phyloP scores from a whole-genome alignment of 495 filamentous ascomycete genomes.

The Opeltia flavorubescens region DNA sequence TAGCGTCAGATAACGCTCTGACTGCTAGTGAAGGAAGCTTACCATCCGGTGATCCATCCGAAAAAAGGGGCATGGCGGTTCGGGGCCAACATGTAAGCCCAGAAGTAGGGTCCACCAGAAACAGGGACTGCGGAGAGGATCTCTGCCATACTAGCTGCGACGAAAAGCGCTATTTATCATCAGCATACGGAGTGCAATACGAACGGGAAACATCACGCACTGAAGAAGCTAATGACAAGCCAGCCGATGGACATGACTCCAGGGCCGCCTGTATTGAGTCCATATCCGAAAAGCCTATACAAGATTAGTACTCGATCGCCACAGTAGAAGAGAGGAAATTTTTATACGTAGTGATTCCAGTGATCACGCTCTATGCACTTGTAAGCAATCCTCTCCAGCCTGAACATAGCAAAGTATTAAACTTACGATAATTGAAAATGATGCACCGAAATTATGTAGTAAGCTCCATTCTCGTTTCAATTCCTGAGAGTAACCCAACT shows the following conservation, averaged over 20 bases:
- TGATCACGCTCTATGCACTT: constrained; percentile 38
- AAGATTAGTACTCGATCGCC: constrained; percentile 15
- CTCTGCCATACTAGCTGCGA: constrained; percentile 47
- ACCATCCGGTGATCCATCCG: constrained; percentile 52
- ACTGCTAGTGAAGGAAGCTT: background rate
- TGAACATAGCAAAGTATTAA: background rate
- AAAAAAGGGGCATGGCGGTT: constrained; percentile 42
- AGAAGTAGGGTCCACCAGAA: constrained; percentile 51
- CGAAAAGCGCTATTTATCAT: constrained; percentile 27
- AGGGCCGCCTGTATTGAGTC: constrained; percentile 41
- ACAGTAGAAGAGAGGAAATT: background rate
- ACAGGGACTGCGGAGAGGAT: constrained; percentile 52
- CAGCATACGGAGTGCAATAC: background rate
- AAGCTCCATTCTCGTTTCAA: constrained; percentile 43
- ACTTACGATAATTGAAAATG: constrained; percentile 48
- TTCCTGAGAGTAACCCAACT: constrained; percentile 49
- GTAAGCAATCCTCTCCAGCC: background rate
- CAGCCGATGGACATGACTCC: constrained; percentile 38
- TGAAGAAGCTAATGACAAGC: constrained; percentile 43
- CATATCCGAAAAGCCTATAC: constrained; percentile 31
- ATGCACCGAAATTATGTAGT: constrained; percentile 49
- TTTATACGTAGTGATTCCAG: constrained; percentile 38
- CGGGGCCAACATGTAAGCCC: constrained; percentile 47
- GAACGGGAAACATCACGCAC: background rate
- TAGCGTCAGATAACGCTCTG: background rate